Evolutionary conservation across 306 rosid species (phyloP), one percentile per base, ranked within the genome.

Genomic region (Boehmeria nivea): DNA sequence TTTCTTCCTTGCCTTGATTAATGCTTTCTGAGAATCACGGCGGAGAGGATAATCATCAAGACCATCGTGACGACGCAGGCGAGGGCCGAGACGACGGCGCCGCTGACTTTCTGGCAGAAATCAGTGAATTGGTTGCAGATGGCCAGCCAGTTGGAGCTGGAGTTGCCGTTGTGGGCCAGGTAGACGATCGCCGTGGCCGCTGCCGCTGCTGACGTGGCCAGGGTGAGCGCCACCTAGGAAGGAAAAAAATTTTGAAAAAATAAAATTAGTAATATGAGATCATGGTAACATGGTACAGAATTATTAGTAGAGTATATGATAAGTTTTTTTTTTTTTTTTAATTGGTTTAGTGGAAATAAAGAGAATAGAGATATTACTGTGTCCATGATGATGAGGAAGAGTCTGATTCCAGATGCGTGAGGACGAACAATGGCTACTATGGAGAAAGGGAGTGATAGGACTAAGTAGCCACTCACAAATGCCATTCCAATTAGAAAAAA

Each of bases 371-470:
- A 40, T 40, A 48, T 65, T 75, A 83, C 95, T 1, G 87, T 71
- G 83, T 90, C 98, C 45, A 87, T 20, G 45, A 91, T 82, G 53
- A 91, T 57, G 49, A 87, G 85, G 57, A 87, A 65, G 51, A 91
- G 72, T 55, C 85, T 73, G 42, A 77, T 71, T 68, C 87, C 89
- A 24, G 47, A 42, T 4, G 96, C 94, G 8, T 71, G 78, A 7
- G 96, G 94, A 25, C 96, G 94, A 20, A 87, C 43, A 18, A 91
- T 84, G 51, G 82, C 27, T 6, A 91, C 81, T 0, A 87, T 51
- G 45, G 98, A 84, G 62, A 91, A 70, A 23, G 94, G 98, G 4
- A 91, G 66, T 13, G 98, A 91, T 1, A 91, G 88, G 44, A 78
- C 94, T 6, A 87, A 51, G 79, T 91, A 91, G 26, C 95, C 96